Conservation (phyloP, 1,139 yeast genomes). For the Protomyces macrosporus region DNA sequence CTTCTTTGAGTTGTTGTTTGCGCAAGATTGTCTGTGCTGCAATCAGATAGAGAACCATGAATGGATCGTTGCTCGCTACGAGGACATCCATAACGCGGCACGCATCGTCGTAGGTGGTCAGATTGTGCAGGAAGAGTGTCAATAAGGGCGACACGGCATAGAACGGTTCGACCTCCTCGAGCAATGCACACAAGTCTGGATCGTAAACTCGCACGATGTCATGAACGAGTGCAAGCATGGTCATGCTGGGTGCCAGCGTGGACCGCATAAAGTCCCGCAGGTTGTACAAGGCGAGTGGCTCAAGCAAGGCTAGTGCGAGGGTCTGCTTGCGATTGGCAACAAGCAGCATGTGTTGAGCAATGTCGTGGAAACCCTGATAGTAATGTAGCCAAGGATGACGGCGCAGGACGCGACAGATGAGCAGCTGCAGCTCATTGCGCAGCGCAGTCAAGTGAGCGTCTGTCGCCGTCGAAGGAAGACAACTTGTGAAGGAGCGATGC, state of each 20-base stretch:
- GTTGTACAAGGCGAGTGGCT: conserved; percentile 54
- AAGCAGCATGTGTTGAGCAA: conserved; percentile 61
- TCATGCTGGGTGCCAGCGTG: conserved; percentile 59
- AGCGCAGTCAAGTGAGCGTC: conserved; percentile 34
- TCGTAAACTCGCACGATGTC: conserved; percentile 52
- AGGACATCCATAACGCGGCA: conserved; percentile 59
- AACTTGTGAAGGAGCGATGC: conserved; percentile 52
- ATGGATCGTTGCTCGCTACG: conserved; percentile 42
- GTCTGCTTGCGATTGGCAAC: conserved; percentile 46
- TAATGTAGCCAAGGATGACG: conserved; percentile 61
- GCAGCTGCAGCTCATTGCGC: conserved; percentile 43
- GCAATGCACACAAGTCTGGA: conserved; percentile 46
- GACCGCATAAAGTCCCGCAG: conserved; percentile 80
- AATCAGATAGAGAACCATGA: conserved; percentile 21
- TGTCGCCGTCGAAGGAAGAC: conserved; percentile 31
- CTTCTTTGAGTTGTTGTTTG: neutral
- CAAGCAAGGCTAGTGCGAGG: conserved; percentile 45
- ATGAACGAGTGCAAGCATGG: conserved; percentile 62
- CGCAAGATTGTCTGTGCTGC: conserved; percentile 15
- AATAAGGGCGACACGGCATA: conserved; percentile 68
- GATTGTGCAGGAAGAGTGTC: conserved; percentile 73
- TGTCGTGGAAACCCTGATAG: conserved; percentile 89
- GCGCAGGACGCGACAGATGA: conserved; percentile 55
- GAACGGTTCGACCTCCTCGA: conserved; percentile 50
- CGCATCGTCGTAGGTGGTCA: conserved; percentile 48